phyloP scores from a whole-genome alignment of 306 rosid species.

The Acmispon strigosus region DNA sequence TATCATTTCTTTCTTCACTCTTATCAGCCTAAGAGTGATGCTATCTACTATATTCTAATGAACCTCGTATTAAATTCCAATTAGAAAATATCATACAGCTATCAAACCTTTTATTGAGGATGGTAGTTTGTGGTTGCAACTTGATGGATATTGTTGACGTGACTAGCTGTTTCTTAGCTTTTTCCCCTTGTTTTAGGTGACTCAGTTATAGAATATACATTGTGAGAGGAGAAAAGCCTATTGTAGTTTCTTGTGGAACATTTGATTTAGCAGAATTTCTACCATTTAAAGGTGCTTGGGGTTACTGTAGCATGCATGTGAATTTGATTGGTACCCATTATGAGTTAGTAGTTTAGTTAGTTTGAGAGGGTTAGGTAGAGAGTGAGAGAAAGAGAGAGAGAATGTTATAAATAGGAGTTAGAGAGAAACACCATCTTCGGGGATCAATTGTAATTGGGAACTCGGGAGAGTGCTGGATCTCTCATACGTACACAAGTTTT shows the following conservation, averaged over 20 bases:
- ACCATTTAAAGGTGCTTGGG: not conserved
- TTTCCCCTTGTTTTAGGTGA: not conserved
- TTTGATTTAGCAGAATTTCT: not conserved
- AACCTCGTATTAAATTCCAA: not conserved
- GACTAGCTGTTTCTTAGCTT: not conserved
- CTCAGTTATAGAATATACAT: not conserved
- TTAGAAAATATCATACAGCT: not conserved
- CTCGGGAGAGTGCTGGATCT: too few relatives aligned
- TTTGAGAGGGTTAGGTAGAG: too few relatives aligned
- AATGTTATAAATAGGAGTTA: too few relatives aligned
- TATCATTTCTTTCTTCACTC: not conserved
- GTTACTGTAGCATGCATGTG: not conserved
- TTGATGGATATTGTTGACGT: not conserved
- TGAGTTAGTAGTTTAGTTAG: too few relatives aligned
- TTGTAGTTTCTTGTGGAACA: not conserved
- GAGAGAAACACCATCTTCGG: too few relatives aligned
- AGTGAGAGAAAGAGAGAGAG: too few relatives aligned
- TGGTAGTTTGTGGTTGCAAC: not conserved
- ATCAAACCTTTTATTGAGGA: slow-evolving; percentile 6
- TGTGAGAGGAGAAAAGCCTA: not conserved
- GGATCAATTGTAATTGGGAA: too few relatives aligned
- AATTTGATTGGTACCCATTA: not conserved
- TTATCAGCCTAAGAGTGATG: not conserved
- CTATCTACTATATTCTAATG: not conserved
- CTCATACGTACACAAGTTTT: too few relatives aligned